These are phyloP conservation scores for Mucor lusitanicus DNA, from an alignment of 371 early-diverging fungal species.

Conservation along the genomic window DNA sequence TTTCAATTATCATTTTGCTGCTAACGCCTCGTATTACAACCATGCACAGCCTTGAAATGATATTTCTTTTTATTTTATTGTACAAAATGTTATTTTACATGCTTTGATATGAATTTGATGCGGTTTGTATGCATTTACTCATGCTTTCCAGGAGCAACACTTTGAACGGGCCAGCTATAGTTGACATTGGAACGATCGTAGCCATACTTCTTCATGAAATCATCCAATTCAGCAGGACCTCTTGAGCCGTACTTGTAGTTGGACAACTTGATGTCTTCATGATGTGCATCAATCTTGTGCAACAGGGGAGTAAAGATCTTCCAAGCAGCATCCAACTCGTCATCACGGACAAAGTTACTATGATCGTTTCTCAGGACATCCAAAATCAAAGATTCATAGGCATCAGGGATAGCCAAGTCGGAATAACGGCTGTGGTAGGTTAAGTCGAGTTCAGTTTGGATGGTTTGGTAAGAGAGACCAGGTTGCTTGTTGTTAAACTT, in stretches of 20 bases:
- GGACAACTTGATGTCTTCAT: constrained; percentile 59
- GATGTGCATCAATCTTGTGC: constrained; percentile 77
- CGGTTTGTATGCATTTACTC: not conserved
- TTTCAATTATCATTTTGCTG: too few species aligned
- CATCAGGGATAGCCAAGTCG: constrained; percentile 90
- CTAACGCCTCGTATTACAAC: too few species aligned
- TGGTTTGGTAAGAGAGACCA: constrained; percentile 65
- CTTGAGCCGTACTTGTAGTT: constrained; percentile 85
- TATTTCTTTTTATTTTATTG: not conserved
- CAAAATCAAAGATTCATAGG: constrained; percentile 91
- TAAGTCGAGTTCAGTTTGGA: constrained; percentile 90
- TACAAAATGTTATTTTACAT: constrained; percentile 3
- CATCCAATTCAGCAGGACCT: constrained; percentile 79
- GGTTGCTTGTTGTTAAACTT: constrained; percentile 95
- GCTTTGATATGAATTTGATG: not conserved
- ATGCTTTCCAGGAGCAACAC: constrained; percentile 18
- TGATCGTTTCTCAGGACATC: constrained; percentile 91
- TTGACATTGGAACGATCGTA: constrained; percentile 52
- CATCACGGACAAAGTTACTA: constrained; percentile 95
- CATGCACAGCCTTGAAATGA: not conserved
- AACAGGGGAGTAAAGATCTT: constrained; percentile 95
- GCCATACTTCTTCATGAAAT: constrained; percentile 75
- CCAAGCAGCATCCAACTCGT: constrained; percentile 96
- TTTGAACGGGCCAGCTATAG: constrained; percentile 47
- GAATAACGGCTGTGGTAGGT: constrained; percentile 85